Evolutionary conservation across 1,284 basidiomycete genomes (phyloP).

Genomic region (Apiotrichum gracile): DNA sequence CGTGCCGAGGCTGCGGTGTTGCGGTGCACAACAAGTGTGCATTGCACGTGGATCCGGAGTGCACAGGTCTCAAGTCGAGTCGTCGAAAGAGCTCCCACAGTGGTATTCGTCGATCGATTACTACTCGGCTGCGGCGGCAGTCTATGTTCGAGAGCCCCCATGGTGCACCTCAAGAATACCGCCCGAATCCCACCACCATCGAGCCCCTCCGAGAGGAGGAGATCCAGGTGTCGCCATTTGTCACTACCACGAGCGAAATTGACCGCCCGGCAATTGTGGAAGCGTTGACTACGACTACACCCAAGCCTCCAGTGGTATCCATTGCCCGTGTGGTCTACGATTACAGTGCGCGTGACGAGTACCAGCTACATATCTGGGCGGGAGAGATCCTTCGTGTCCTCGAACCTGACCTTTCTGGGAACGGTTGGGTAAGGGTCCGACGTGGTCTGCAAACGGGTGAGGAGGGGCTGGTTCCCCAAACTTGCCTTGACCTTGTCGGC

Average conservation of each 20-base stretch:
- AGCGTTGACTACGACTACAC: not conserved
- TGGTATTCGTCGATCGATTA: slow-evolving; percentile 10
- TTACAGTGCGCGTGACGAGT: slow-evolving; percentile 3
- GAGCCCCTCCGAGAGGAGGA: slow-evolving; percentile 21
- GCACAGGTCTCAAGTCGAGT: slow-evolving; percentile 10
- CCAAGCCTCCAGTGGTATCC: not conserved
- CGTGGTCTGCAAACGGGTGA: slow-evolving; percentile 6
- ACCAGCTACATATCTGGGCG: slow-evolving; percentile 1
- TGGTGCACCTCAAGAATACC: slow-evolving; percentile 10
- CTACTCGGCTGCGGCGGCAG: slow-evolving; percentile 5
- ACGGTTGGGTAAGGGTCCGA: slow-evolving; percentile 16
- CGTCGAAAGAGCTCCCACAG: slow-evolving; percentile 1
- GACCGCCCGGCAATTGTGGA: slow-evolving; percentile 11
- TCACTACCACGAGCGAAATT: not conserved
- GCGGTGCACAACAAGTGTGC: slow-evolving; percentile 17
- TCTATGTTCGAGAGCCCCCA: slow-evolving; percentile 10
- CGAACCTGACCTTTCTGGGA: slow-evolving; percentile 18
- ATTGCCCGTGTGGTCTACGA: slow-evolving; percentile 9
- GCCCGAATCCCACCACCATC: not conserved
- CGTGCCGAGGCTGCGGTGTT: slow-evolving; percentile 15
- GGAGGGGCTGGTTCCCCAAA: slow-evolving; percentile 14
- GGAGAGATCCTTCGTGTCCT: slow-evolving; percentile 18
- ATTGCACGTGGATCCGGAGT: slow-evolving; percentile 18
- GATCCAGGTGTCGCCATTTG: slow-evolving; percentile 16
- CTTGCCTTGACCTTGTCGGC: slow-evolving; percentile 8